Base-by-base conservation (phyloP, 108 stramenopile species). In the Nannochloropsis salina region DNA sequence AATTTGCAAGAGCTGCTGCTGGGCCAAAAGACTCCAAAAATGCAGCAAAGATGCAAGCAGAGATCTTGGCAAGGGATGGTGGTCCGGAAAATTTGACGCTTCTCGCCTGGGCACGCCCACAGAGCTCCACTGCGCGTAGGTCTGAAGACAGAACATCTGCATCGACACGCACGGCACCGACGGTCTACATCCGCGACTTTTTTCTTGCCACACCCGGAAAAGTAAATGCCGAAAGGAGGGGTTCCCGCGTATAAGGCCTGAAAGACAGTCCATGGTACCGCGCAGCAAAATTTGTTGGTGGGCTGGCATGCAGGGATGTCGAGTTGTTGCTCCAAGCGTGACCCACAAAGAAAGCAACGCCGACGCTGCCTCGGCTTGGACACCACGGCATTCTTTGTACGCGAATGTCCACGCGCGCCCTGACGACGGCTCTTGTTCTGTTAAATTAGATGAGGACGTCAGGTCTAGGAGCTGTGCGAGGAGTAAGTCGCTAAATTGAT, bases 21-120 rank as follows among this genome's bases (percentile, higher is more conserved):
- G 20, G 15, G 61, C 61, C 61, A 74, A 74, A 15, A 4, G 20
- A 8, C n/a, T n/a, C 61, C 61, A 74, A 74, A 74, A n/a, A 15
- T 8, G 61, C 61, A 74, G n/a, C 61, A 74, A 74, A 74, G 61
- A 74, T 15, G 61, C 61, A 74, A 74, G 61, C 61, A n/a, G 61
- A 74, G 61, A 74, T n/a, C 31, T 31, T 31, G 31, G 31, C 31
- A 31, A 31, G 31, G 31, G 31, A 31, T 31, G 31, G 31, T 31
- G 31, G 31, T 31, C 31, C 31, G 31, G 31, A 31, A 31, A 31
- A 31, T 1, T 31, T 1, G 31, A 31, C 1, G 31, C 31, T 1
- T 1, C 31, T 31, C 31, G 31, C 31, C 31, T 31, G 31, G 31
- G 31, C 31, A 31, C 31, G 31, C 31, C 31, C 31, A 31, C 31